phyloP scores from a whole-genome alignment of 352 stramenopile species.

The Globisporangium middletonii region DNA sequence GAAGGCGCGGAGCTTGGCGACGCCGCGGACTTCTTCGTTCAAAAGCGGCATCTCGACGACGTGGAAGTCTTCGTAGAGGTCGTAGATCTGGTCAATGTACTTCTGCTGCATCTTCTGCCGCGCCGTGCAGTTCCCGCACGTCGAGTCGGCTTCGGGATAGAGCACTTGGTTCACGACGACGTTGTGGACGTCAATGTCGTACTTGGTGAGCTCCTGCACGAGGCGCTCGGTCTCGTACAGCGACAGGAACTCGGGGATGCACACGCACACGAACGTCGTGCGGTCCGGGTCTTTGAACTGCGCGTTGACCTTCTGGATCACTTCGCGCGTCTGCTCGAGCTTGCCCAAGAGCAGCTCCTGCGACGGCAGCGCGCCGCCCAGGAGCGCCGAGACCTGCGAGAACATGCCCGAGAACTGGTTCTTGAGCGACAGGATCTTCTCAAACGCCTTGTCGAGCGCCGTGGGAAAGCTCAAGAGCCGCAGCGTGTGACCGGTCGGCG shows the following conservation, averaged over 20 bases:
- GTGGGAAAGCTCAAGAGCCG: conserved; percentile 96
- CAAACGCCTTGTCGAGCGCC: conserved; percentile 97
- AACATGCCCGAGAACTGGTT: conserved; percentile 88
- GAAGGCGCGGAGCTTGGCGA: conserved; percentile 92
- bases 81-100: conserved; percentile 99
- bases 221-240: conserved; percentile 99
- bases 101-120: conserved; percentile 99
- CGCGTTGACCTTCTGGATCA: conserved; percentile 99
- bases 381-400: conserved; percentile 71
- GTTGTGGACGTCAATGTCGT: conserved; percentile 99
- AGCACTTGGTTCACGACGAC: conserved; percentile 99
- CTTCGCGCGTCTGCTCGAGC: conserved; percentile 93
- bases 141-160: conserved; percentile 80
- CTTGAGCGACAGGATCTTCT: conserved; percentile 98
- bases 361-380: conserved; percentile 68
- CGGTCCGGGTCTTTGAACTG: conserved; percentile 98
- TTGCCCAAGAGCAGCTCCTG: conserved; percentile 95
- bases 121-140: conserved; percentile 92
- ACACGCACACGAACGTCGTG: conserved; percentile 99
- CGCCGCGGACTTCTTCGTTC: conserved; percentile 97
- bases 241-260: conserved; percentile 99
- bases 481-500: conserved; percentile 96
- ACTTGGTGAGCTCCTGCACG: conserved; percentile 98
- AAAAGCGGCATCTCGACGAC: conserved; percentile 98
- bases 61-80: conserved; percentile 99